Conservation (phyloP, 257 asterid species). For the Rauvolfia tetraphylla region DNA sequence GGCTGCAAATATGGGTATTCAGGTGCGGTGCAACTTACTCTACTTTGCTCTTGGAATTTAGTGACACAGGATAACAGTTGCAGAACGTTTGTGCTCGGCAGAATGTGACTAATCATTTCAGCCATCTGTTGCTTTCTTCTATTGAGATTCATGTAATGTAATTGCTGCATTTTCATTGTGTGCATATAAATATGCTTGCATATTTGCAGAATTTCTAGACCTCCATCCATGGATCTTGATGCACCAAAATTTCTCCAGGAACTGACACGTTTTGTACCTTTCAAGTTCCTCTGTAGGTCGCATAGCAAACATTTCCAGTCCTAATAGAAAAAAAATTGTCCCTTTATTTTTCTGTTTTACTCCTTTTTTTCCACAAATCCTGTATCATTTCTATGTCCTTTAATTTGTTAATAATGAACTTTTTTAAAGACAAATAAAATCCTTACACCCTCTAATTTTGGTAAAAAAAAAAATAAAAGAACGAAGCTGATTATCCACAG, state of each 20-base stretch:
- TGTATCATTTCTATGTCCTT: not conserved
- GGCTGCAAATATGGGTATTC: conserved; percentile 88
- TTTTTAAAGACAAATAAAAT: not conserved
- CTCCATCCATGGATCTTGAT: not conserved
- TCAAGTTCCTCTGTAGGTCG: not conserved
- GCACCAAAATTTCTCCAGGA: not conserved
- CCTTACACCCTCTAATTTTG: not conserved
- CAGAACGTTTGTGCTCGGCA: not conserved
- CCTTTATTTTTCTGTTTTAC: not conserved
- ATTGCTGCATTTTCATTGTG: not conserved
- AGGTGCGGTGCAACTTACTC: conserved; percentile 42
- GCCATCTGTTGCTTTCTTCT: not conserved
- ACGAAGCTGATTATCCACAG: not conserved
- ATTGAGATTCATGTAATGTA: not conserved
- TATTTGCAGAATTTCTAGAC: not conserved
- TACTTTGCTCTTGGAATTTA: not conserved
- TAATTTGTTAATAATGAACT: not conserved
- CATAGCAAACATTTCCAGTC: not conserved
- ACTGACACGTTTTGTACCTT: not conserved
- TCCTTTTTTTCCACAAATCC: not conserved
- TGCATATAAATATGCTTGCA: not conserved
- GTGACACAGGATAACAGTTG: not conserved
- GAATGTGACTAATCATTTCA: not conserved
- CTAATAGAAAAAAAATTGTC: not conserved
- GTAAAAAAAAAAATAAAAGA: no score